A percentile compares a stretch with the other conserved stretches of the same genome.
Conservation (phyloP, 1,139 yeast genomes). For the Scheffersomyces segobiensis region DNA sequence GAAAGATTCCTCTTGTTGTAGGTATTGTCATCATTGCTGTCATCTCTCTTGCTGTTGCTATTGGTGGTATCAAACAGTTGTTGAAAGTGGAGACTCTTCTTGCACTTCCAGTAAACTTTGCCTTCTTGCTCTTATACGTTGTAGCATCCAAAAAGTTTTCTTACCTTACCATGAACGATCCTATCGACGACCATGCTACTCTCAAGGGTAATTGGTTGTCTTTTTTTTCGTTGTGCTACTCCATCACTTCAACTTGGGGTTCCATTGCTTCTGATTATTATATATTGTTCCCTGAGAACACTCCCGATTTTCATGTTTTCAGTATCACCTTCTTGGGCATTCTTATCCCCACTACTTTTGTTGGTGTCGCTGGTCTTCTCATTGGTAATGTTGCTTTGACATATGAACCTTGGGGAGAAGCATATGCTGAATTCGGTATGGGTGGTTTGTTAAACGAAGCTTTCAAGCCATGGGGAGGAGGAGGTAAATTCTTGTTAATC, state of each 20-base stretch:
- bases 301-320: constrained; percentile 59
- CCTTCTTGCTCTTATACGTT: constrained; percentile 70
- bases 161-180: constrained; percentile 37
- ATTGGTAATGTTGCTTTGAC: constrained; percentile 68
- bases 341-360: constrained; percentile 72
- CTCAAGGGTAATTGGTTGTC: constrained; percentile 68
- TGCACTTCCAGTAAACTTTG: constrained; percentile 68
- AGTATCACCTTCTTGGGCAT: constrained; percentile 68
- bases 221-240: constrained; percentile 71
- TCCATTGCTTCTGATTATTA: constrained; percentile 85
- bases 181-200: constrained; percentile 41
- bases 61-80: constrained; percentile 74
- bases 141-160: constrained; percentile 58
- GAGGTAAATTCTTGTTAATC: constrained; percentile 74
- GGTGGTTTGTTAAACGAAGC: constrained; percentile 77
- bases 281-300: constrained; percentile 74
- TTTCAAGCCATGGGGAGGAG: constrained; percentile 73
- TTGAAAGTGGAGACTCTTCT: constrained; percentile 67
- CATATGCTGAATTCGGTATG: constrained; percentile 62
- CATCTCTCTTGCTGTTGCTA: constrained; percentile 63
- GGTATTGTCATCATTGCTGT: constrained; percentile 73
- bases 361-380: constrained; percentile 72
- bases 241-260: constrained; percentile 90
- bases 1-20: constrained; percentile 63
- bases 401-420: constrained; percentile 59